Conservation (phyloP, 768 basidiomycete species). For the Serendipita sp. region DNA sequence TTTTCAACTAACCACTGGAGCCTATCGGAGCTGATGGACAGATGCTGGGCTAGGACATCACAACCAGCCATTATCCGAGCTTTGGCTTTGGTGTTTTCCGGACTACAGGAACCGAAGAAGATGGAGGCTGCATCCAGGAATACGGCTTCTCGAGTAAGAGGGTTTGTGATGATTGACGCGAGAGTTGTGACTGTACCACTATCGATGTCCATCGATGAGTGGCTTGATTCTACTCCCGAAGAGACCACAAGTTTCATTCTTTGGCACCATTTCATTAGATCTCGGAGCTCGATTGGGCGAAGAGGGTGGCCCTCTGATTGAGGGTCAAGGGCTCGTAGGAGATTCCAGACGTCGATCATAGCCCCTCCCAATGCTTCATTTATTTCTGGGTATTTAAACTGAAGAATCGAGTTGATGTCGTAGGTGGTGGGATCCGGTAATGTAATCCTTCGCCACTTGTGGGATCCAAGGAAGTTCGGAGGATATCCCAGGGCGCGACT, state of each 20-base stretch:
- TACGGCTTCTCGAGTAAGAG: conserved; percentile 69
- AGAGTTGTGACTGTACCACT: conserved; percentile 23
- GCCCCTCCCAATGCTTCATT: conserved; percentile 31
- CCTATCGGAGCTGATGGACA: conserved; percentile 56
- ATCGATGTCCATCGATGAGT: conserved; percentile 22
- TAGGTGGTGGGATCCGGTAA: conserved; percentile 42
- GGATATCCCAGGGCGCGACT: conserved; percentile 33
- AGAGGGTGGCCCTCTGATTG: conserved; percentile 27
- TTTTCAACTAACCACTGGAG: conserved; percentile 52
- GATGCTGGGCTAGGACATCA: conserved; percentile 37
- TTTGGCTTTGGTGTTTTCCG: conserved; percentile 35
- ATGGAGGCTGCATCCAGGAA: conserved; percentile 80
- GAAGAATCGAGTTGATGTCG: conserved; percentile 59
- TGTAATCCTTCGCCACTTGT: conserved; percentile 63
- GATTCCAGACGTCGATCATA: conserved; percentile 56
- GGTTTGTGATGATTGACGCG: conserved; percentile 45
- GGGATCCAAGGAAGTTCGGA: conserved; percentile 67
- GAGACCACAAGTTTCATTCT: conserved; percentile 54
- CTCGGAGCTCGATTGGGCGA: conserved; percentile 55
- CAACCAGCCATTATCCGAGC: conserved; percentile 37
- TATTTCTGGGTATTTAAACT: conserved; percentile 49
- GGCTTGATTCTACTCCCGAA: conserved; percentile 12
- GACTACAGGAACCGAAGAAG: conserved; percentile 60
- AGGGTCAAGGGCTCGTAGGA: conserved; percentile 34
- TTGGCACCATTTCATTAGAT: conserved; percentile 70